phyloP scores from a whole-genome alignment of 768 basidiomycete genomes.

The Serendipita sp. region DNA sequence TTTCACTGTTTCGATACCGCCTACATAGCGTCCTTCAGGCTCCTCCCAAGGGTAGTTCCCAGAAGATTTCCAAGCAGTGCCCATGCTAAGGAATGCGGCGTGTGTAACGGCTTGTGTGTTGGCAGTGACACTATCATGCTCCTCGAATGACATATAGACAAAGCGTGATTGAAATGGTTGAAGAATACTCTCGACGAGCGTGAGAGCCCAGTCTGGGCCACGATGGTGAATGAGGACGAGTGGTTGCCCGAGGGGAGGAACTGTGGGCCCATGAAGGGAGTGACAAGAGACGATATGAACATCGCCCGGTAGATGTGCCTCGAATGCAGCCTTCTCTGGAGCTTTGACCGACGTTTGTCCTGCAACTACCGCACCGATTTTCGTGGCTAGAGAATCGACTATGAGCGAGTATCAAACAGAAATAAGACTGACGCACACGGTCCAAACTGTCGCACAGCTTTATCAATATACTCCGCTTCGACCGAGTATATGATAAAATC shows the following conservation, averaged over 20 bases:
- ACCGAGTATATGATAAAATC: conserved; percentile 94
- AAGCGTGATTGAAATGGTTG: conserved; percentile 64
- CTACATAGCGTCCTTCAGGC: conserved; percentile 68
- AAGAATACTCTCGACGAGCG: conserved; percentile 68
- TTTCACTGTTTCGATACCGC: conserved; percentile 95
- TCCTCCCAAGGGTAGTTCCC: conserved; percentile 82
- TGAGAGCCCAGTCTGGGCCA: conserved; percentile 52
- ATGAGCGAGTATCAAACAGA: background rate
- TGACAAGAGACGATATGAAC: conserved; percentile 84
- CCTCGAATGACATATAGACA: conserved; percentile 89
- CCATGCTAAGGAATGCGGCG: conserved; percentile 98
- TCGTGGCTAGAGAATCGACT: conserved; percentile 46
- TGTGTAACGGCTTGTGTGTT: conserved; percentile 98
- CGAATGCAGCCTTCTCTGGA: conserved; percentile 80
- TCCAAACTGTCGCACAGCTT: conserved; percentile 75
- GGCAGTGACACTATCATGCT: conserved; percentile 90
- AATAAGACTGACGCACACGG: conserved; percentile 46
- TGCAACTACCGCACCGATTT: conserved; percentile 76
- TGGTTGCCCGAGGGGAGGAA: conserved; percentile 78
- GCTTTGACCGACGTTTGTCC: conserved; percentile 97
- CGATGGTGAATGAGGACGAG: conserved; percentile 55
- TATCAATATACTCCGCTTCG: conserved; percentile 73
- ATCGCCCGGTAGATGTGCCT: conserved; percentile 69
- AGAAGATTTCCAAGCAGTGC: conserved; percentile 78
- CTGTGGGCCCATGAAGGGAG: conserved; percentile 84